phyloP scores from a whole-genome alignment of 129 eudicot genomes.

The Cynara cardunculus region DNA sequence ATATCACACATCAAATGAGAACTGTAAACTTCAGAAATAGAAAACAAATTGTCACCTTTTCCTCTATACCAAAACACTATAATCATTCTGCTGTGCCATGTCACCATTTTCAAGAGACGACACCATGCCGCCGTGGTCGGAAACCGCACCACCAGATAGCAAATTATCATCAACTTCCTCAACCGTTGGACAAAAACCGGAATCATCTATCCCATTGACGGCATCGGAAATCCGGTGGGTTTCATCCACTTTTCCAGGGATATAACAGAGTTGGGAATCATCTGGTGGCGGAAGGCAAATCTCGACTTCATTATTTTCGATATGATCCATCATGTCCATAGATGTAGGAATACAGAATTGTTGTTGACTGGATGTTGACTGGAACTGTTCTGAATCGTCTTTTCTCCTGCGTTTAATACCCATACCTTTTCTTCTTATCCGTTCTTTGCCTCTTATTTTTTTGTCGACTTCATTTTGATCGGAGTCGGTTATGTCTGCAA shows the following conservation, averaged over 20 bases:
- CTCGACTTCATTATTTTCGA: conserved; percentile 32
- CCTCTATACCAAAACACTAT: conserved; percentile 50
- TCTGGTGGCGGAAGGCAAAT: conserved; percentile 32
- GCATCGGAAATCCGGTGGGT: conserved; percentile 36
- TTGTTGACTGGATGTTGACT: conserved; percentile 27
- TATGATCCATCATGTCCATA: conserved; percentile 32
- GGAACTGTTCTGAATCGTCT: conserved; percentile 48
- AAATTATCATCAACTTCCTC: conserved; percentile 36
- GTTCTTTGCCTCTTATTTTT: conserved; percentile 70
- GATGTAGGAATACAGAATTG: conserved; percentile 32
- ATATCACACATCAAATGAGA: conserved; percentile 2
- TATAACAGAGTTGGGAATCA: conserved; percentile 39
- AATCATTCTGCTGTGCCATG: conserved; percentile 48
- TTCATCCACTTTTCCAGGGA: conserved; percentile 40
- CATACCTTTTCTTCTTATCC: conserved; percentile 56
- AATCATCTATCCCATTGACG: conserved; percentile 37
- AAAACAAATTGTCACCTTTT: conserved; percentile 12
- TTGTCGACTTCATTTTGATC: conserved; percentile 48
- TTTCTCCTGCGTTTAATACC: conserved; percentile 65
- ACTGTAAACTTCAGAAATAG: conserved; percentile 6
- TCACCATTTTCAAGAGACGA: conserved; percentile 46
- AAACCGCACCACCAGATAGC: conserved; percentile 19
- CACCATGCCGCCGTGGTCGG: conserved; percentile 25
- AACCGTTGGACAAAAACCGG: conserved; percentile 29
- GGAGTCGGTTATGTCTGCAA: conserved; percentile 35